Percentiles rank a stretch among this genome's conserved stretches.
Conservation (phyloP, 2,329 filamentous ascomycete genomes). For the Ambrosiella xylebori region DNA sequence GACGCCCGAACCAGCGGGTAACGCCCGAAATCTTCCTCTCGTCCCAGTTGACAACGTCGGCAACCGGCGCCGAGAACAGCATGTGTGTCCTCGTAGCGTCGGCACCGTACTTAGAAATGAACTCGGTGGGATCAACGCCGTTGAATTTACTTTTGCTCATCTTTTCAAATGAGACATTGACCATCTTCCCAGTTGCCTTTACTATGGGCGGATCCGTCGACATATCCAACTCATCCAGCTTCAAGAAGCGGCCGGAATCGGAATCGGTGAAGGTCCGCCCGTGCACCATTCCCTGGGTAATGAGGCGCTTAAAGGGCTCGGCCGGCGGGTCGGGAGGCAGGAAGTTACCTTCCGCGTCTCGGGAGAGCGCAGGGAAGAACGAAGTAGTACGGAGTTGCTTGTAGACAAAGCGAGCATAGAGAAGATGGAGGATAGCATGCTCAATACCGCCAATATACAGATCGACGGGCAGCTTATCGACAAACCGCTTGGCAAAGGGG, state of each 20-base stretch:
- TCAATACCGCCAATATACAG: constrained; percentile 82
- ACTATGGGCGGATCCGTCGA: constrained; percentile 37
- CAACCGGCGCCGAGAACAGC: constrained; percentile 73
- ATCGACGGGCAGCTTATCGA: constrained; percentile 54
- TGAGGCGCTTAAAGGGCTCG: constrained; percentile 68
- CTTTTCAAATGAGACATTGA: constrained; percentile 60
- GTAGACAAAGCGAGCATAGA: constrained; percentile 80
- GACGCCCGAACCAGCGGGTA: constrained; percentile 58
- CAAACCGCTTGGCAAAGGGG: constrained; percentile 44
- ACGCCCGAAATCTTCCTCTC: constrained; percentile 66
- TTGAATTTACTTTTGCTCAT: constrained; percentile 96
- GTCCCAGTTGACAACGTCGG: constrained; percentile 76
- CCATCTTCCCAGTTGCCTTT: constrained; percentile 38
- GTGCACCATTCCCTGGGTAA: constrained; percentile 88
- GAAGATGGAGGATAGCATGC: constrained; percentile 75
- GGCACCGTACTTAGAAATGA: constrained; percentile 59
- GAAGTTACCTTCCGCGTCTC: constrained; percentile 17
- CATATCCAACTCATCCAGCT: constrained; percentile 55
- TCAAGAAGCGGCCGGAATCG: constrained; percentile 56
- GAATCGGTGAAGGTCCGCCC: constrained; percentile 70
- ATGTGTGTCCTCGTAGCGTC: constrained; percentile 76
- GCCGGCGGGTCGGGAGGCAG: constrained; percentile 17
- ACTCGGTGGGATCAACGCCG: constrained; percentile 62
- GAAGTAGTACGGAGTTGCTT: constrained; percentile 55
- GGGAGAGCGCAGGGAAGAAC: constrained; percentile 26